Conservation (phyloP, 2,329 filamentous ascomycete genomes). For the Dactylellina drechsleri region DNA sequence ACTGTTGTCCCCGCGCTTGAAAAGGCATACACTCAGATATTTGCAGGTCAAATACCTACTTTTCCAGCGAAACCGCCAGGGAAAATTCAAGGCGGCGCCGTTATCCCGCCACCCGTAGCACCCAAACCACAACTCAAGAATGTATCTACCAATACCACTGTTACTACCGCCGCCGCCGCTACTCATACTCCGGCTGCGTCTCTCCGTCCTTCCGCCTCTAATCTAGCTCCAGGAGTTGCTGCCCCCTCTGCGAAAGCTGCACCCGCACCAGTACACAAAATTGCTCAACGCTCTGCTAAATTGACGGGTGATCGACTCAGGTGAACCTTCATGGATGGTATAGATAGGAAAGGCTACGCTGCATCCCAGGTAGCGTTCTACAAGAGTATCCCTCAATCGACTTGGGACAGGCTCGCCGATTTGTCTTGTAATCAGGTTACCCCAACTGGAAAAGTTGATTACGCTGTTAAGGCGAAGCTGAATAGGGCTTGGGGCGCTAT, state of each 20-base stretch:
- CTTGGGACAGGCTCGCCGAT: conserved; percentile 34
- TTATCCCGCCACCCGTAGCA: not conserved
- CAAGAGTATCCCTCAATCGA: conserved; percentile 25
- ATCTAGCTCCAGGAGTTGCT: not conserved
- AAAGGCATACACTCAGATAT: conserved; percentile 8
- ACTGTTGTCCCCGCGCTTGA: conserved; percentile 9
- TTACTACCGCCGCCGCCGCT: not conserved
- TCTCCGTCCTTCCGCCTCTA: not conserved
- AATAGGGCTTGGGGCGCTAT: conserved; percentile 25
- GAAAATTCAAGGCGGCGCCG: not conserved
- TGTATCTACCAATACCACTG: not conserved
- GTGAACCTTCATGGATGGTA: conserved; percentile 9
- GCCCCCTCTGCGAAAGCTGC: too few species aligned
- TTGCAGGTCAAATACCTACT: conserved; percentile 6
- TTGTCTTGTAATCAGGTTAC: conserved; percentile 27
- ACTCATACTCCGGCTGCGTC: not conserved
- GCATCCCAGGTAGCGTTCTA: conserved; percentile 30
- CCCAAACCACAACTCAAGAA: not conserved
- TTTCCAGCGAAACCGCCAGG: conserved; percentile 1
- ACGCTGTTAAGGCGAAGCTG: conserved; percentile 8
- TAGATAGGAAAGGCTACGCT: conserved; percentile 11
- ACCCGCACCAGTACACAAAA: too few species aligned
- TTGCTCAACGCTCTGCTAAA: conserved; percentile 11
- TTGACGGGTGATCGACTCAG: conserved; percentile 12
- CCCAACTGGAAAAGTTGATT: conserved; percentile 21